Evolutionary conservation across 371 early-diverging fungal genomes (phyloP).

Genomic region (Lichtheimia corymbifera): DNA sequence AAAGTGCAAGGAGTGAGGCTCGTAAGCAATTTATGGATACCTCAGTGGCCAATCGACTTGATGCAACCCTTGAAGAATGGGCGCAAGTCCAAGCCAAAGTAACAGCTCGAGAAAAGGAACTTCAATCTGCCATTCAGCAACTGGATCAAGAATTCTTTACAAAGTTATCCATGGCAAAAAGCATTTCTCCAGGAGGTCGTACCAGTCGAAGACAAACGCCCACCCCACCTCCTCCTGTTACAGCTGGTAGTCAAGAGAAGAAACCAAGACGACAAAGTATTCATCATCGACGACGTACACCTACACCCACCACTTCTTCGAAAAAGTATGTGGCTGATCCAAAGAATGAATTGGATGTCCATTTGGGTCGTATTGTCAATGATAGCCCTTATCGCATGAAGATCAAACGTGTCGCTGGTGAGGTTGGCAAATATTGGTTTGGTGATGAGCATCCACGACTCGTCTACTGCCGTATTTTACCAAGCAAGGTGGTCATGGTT

Average conservation of each 20-base stretch:
- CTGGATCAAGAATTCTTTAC: slow-evolving; percentile 50
- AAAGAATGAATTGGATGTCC: slow-evolving; percentile 47
- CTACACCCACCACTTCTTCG: background rate
- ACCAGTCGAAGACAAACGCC: background rate
- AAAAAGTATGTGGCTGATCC: slow-evolving; percentile 43
- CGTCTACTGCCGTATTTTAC: slow-evolving; percentile 61
- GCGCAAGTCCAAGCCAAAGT: slow-evolving; percentile 32
- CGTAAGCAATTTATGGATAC: slow-evolving; percentile 45
- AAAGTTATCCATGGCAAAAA: slow-evolving; percentile 45
- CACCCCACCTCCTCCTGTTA: slow-evolving; percentile 4
- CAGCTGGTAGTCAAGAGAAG: background rate
- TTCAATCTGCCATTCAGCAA: slow-evolving; percentile 41
- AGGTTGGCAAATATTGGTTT: slow-evolving; percentile 75
- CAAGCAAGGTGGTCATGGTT: slow-evolving; percentile 76
- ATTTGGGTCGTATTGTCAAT: slow-evolving; percentile 65
- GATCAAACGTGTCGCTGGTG: slow-evolving; percentile 44
- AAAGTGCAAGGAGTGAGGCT: slow-evolving; percentile 36
- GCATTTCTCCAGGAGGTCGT: slow-evolving; percentile 10
- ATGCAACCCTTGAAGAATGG: slow-evolving; percentile 48
- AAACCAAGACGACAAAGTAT: slow-evolving; percentile 8
- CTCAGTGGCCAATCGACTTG: slow-evolving; percentile 48
- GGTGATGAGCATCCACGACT: slow-evolving; percentile 68
- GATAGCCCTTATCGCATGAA: slow-evolving; percentile 43
- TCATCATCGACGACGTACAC: slow-evolving; percentile 1
- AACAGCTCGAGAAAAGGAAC: slow-evolving; percentile 33